Evolutionary conservation across 2,329 filamentous ascomycete genomes (phyloP).

Genomic region (Alternaria sp.): DNA sequence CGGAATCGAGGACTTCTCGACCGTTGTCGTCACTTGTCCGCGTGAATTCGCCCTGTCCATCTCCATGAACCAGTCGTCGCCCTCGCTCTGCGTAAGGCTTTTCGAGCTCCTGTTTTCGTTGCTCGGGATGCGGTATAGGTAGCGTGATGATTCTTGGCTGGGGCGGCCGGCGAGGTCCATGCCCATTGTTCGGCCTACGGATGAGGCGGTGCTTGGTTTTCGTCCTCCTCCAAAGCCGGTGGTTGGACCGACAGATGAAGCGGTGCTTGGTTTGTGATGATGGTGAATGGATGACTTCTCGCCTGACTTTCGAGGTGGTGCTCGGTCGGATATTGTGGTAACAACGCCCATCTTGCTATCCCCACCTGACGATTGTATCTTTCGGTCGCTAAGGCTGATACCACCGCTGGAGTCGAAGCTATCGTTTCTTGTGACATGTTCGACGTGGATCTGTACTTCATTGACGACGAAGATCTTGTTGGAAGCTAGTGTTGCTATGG

Average conservation of each 20-base stretch:
- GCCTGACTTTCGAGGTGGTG: neutral
- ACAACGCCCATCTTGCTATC: slow-evolving; percentile 21
- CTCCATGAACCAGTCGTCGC: slow-evolving; percentile 30
- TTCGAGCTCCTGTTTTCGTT: neutral
- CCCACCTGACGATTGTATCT: slow-evolving; percentile 7
- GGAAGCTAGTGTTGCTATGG: slow-evolving; percentile 36
- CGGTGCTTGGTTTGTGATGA: slow-evolving; percentile 14
- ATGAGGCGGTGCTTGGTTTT: slow-evolving; percentile 16
- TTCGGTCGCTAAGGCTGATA: slow-evolving; percentile 27
- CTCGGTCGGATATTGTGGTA: slow-evolving; percentile 16
- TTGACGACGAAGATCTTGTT: slow-evolving; percentile 50
- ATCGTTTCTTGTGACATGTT: slow-evolving; percentile 21
- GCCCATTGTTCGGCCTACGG: slow-evolving; percentile 17
- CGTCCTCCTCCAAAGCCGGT: slow-evolving; percentile 19
- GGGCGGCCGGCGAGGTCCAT: slow-evolving; percentile 19
- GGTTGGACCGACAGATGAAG: slow-evolving; percentile 17
- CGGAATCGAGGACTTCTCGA: slow-evolving; percentile 7
- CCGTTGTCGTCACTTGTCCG: slow-evolving; percentile 19
- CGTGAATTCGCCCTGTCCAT: slow-evolving; percentile 19
- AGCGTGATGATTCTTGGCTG: slow-evolving; percentile 36
- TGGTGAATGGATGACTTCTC: slow-evolving; percentile 5
- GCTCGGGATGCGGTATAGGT: slow-evolving; percentile 21
- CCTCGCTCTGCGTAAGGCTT: slow-evolving; percentile 8
- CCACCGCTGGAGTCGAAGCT: slow-evolving; percentile 19
- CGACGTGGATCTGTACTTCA: slow-evolving; percentile 46